Evolutionary conservation across 2,329 filamentous ascomycete species (phyloP).

Genomic region (Botrytis fabae): DNA sequence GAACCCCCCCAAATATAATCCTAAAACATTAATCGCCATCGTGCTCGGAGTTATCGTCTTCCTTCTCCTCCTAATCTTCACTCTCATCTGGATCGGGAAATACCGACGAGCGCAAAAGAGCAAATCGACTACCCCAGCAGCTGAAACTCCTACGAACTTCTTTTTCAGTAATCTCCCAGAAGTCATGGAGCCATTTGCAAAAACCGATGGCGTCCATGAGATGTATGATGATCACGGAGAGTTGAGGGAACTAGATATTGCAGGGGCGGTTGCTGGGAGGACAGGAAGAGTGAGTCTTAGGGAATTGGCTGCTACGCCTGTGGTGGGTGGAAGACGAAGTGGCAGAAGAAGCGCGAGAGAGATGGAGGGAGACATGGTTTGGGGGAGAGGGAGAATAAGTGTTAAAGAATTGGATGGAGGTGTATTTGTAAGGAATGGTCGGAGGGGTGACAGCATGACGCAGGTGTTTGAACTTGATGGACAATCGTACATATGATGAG

Average conservation of each 20-base stretch:
- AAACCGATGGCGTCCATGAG: not conserved
- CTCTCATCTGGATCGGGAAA: not conserved
- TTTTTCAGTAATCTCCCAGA: not conserved
- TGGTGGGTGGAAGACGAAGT: not conserved
- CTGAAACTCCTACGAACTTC: not conserved
- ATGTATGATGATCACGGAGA: constrained; percentile 3
- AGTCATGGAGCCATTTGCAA: not conserved
- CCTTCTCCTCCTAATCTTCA: not conserved
- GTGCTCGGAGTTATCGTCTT: not conserved
- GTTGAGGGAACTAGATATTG: not conserved
- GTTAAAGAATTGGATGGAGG: not conserved
- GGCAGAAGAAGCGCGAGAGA: not conserved
- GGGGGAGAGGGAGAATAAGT: not conserved
- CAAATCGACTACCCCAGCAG: not conserved
- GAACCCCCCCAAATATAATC: not conserved
- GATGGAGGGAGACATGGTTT: not conserved
- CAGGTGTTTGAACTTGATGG: not conserved
- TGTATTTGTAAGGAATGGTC: not conserved
- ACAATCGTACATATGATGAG: constrained; percentile 8
- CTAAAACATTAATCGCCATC: not conserved
- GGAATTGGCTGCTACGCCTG: not conserved
- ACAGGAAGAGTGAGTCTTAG: not conserved
- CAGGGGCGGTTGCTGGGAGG: not conserved
- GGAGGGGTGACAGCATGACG: not conserved
- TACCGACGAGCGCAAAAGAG: not conserved